Base-by-base conservation (phyloP, 2,329 filamentous ascomycete species). In the Diaporthe capsici region DNA sequence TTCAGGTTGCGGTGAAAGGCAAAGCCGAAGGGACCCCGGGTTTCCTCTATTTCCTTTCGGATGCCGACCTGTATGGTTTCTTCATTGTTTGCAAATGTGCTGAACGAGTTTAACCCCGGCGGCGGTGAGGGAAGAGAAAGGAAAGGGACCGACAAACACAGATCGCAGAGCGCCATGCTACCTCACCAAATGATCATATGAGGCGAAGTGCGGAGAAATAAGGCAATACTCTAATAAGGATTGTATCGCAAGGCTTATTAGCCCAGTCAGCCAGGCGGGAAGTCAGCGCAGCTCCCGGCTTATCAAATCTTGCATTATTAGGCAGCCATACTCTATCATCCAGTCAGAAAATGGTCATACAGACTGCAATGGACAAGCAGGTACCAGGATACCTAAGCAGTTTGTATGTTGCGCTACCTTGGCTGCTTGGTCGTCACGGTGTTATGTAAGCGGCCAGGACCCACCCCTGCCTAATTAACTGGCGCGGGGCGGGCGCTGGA, bases 391-490 rank as follows among this genome's bases (percentile, higher is more conserved):
- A 44, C 17, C 17, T 44, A 20, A 15, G 42, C 7, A 44, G 42
- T 17, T 44, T 44, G 42, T 17, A 12, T 49, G 47, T 49, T 10
- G 47, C 10, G 20, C 8, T 4, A 53, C 49, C n/a, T 15, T 53
- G 37, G 37, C 12, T 39, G 37, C 37, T 39, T 39, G 4, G 53
- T 17, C 25, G 53, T 55, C 25, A 31, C 6, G 2, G 12, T 15
- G 8, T 70, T 70, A 70, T 55, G 65, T 70, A 70, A 70, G 31
- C 65, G n/a, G 4, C 37, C 12, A 6, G 49, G 49, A 34, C 61
- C 61, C 61, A 65, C 65, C 25, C 47, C 57, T 71, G 44, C 51
- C 61, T 71, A 71, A 74, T 75, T 55, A 60, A 70, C 39, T 57
- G 49, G 51, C 71, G 71, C 58, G 71, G 71, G 71, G 71, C 58